phyloP scores from a whole-genome alignment of 257 asterid genomes.

The Nyctanthes arbortristis region DNA sequence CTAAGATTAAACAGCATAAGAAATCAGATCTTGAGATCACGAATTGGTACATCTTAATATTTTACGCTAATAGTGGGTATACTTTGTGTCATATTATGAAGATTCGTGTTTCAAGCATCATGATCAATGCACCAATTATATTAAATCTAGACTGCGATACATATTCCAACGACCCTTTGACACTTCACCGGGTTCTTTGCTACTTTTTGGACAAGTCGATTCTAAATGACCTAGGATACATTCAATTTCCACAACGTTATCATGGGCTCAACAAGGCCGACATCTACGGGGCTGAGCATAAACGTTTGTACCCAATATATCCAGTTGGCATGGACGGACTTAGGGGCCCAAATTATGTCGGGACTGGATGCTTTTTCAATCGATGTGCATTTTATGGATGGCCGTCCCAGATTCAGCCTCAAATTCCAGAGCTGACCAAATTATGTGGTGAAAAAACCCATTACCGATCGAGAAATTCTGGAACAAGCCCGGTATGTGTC shows the following conservation, averaged over 20 bases:
- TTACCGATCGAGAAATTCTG: slow-evolving; percentile 25
- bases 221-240: slow-evolving; percentile 50
- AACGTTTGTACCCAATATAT: slow-evolving; percentile 41
- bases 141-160: slow-evolving; percentile 76
- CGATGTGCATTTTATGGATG: slow-evolving; percentile 66
- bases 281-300: slow-evolving; percentile 58
- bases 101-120: slow-evolving; percentile 72
- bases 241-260: slow-evolving; percentile 71
- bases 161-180: slow-evolving; percentile 73
- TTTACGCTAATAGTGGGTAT: neutral
- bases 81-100: slow-evolving; percentile 5
- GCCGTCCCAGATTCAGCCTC: slow-evolving; percentile 44
- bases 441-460: slow-evolving; percentile 36
- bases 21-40: too few species aligned
- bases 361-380: slow-evolving; percentile 69
- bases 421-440: slow-evolving; percentile 47
- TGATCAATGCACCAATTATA: slow-evolving; percentile 72
- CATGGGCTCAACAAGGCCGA: slow-evolving; percentile 66
- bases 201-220: slow-evolving; percentile 32
- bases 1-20: too few species aligned
- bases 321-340: slow-evolving; percentile 75
- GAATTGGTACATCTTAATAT: neutral
- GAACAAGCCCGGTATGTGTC: slow-evolving; percentile 55
- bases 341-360: slow-evolving; percentile 61
- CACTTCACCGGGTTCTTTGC: slow-evolving; percentile 51